Evolutionary conservation across 2,329 filamentous ascomycete species (phyloP), one percentile per base, ranked within the genome.

Genomic region (Gnomoniopsis sp.): DNA sequence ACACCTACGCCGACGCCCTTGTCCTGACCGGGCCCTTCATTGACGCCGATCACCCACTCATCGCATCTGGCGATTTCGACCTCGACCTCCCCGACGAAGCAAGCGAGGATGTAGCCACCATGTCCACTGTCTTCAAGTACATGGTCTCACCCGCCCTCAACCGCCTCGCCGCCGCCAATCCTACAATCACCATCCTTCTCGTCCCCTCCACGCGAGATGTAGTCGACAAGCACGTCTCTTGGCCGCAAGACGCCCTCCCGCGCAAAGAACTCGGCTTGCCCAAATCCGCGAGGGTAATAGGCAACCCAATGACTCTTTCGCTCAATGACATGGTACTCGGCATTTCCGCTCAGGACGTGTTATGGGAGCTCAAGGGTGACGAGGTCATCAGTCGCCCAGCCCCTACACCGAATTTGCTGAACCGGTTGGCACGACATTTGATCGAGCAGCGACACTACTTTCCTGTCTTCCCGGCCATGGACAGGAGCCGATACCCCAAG

Each of bases 381-480:
- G 91, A 96, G 71, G 70, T 85, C 8, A 79, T 88, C 1, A 81
- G 83, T 21, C 83, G 82, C 1, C 79, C 78, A 51, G 80, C 82
- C 0, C 71, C 72, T 10, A 81, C 87, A 55, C 71, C 79, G 0
- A 86, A 90, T 65, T 67, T 90, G 26, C 79, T 93, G 67, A 85
- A 87, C 17, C 78, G 93, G n/a, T 74, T 93, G 49, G 85, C 89
- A 6, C 82, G 86, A 21, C 88, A 95, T 65, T 73, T 99, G 19
- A 84, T 99, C 58, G 89, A 96, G 73, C 95, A 98, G 75, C 80
- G 93, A 7, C 92, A 95, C 69, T 98, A 93, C 73, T 91, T 91
- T 67, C 95, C 95, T 0, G 75, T 98, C 1, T 97, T 93, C 69
- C 95, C 95, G 6, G 87, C 93, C 0, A 82, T 87, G 14, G 86